Evolutionary conservation across 192 early-diverging fungal species (phyloP).

Genomic region (Funneliformis mosseae): DNA sequence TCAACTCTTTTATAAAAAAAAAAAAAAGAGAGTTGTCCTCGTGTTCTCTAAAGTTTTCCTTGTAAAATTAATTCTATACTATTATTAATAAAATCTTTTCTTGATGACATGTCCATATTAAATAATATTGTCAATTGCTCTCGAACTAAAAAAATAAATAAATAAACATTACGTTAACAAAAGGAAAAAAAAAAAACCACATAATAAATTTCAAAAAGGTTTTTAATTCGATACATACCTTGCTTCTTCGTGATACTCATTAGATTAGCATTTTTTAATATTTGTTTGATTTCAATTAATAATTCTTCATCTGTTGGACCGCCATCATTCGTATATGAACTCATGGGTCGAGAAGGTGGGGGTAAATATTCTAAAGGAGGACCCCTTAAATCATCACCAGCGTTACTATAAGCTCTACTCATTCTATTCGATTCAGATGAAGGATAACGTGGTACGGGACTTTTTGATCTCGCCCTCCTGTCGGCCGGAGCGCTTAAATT

Average conservation of each 20-base stretch:
- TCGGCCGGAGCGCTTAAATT: constrained; percentile 18
- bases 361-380: constrained; percentile 1
- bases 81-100: constrained; percentile 87
- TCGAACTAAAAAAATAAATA: constrained; percentile 64
- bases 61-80: constrained; percentile 73
- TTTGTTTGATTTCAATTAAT: constrained; percentile 67
- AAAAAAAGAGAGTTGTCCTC: too few species aligned
- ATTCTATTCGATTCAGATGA: constrained; percentile 7
- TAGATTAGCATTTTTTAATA: constrained; percentile 85
- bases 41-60: constrained; percentile 41
- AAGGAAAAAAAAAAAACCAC: background rate
- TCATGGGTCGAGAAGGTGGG: constrained; percentile 2
- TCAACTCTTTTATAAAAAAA: background rate
- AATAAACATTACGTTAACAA: background rate
- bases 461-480: constrained; percentile 15
- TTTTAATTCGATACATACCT: constrained; percentile 47
- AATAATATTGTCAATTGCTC: constrained; percentile 80
- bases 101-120: constrained; percentile 77
- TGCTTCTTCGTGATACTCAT: constrained; percentile 99
- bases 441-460: constrained; percentile 18
- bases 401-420: background rate
- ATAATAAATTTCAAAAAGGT: background rate
- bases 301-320: constrained; percentile 72
- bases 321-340: constrained; percentile 27
- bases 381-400: constrained; percentile 30